Evolutionary conservation across 306 rosid genomes (phyloP).

Genomic region (Leucaena leucocephala): DNA sequence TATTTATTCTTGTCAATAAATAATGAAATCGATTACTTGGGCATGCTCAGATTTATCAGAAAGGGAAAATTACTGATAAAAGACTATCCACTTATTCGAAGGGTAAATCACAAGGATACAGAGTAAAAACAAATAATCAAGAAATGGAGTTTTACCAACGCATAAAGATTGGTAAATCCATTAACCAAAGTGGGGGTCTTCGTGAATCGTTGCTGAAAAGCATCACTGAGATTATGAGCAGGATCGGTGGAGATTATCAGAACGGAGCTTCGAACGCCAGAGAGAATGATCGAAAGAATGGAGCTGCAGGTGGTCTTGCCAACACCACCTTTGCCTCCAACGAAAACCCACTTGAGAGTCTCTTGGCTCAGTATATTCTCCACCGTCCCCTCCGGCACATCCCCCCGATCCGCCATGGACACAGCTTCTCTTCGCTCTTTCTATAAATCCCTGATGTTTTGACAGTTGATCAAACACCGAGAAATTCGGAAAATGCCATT

Average conservation of each 20-base stretch:
- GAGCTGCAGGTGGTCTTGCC: slow-evolving; percentile 82
- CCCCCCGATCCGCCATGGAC: slow-evolving; percentile 29
- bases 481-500: background rate
- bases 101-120: background rate
- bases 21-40: background rate
- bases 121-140: background rate
- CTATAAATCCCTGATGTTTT: background rate
- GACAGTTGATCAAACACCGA: background rate
- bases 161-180: slow-evolving; percentile 72
- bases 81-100: background rate
- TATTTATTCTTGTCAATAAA: background rate
- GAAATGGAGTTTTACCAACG: slow-evolving; percentile 50
- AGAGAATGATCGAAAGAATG: slow-evolving; percentile 63
- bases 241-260: slow-evolving; percentile 78
- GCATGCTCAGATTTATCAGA: slow-evolving; percentile 15
- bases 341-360: slow-evolving; percentile 70
- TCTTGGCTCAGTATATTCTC: slow-evolving; percentile 69
- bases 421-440: background rate
- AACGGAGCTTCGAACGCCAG: slow-evolving; percentile 66
- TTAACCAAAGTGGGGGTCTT: slow-evolving; percentile 72
- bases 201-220: slow-evolving; percentile 71
- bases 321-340: slow-evolving; percentile 80
- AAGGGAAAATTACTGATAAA: background rate
- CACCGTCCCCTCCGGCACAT: slow-evolving; percentile 55
- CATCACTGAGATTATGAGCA: slow-evolving; percentile 83